A percentile compares a stretch with the other conserved stretches of the same genome.
phyloP scores from a whole-genome alignment of 768 basidiomycete genomes.

The Trametes villosa region DNA sequence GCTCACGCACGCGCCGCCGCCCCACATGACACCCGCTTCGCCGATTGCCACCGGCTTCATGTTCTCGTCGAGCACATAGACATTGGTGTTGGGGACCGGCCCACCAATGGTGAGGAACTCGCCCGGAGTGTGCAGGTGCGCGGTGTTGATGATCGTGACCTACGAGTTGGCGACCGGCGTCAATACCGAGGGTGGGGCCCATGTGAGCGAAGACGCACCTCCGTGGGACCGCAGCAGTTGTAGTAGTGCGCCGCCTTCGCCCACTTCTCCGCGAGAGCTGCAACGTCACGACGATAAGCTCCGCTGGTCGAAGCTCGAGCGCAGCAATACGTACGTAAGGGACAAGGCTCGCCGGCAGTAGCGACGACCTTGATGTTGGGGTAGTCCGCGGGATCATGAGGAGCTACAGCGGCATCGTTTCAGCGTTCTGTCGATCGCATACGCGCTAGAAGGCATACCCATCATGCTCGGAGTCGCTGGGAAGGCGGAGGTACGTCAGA shows the following conservation, averaged over 20 bases:
- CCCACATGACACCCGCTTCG: constrained; percentile 57
- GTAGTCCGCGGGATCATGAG: constrained; percentile 55
- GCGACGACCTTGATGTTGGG: constrained; percentile 58
- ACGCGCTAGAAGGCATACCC: constrained; percentile 25
- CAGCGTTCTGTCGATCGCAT: background rate
- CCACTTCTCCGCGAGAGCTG: constrained; percentile 51
- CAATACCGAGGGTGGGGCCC: background rate
- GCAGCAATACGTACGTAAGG: constrained; percentile 43
- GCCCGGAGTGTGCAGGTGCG: constrained; percentile 49
- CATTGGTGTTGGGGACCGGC: constrained; percentile 58
- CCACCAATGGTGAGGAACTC: constrained; percentile 51
- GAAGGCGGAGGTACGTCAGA: constrained; percentile 9
- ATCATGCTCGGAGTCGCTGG: constrained; percentile 56
- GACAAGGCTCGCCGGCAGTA: constrained; percentile 61
- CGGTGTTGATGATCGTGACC: constrained; percentile 63
- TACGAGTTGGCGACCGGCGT: constrained; percentile 23
- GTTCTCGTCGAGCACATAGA: constrained; percentile 42
- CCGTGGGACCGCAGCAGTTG: constrained; percentile 62
- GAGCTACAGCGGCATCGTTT: constrained; percentile 26
- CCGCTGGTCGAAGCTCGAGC: background rate
- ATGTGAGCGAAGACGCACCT: constrained; percentile 37
- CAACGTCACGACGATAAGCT: constrained; percentile 1
- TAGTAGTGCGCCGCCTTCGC: constrained; percentile 47
- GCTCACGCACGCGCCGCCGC: constrained; percentile 61
- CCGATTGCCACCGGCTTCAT: constrained; percentile 38